Percentiles rank a stretch among this genome's conserved stretches.
Evolutionary conservation across 2,329 filamentous ascomycete genomes (phyloP).

Genomic region (Ceratocystis huliohia): DNA sequence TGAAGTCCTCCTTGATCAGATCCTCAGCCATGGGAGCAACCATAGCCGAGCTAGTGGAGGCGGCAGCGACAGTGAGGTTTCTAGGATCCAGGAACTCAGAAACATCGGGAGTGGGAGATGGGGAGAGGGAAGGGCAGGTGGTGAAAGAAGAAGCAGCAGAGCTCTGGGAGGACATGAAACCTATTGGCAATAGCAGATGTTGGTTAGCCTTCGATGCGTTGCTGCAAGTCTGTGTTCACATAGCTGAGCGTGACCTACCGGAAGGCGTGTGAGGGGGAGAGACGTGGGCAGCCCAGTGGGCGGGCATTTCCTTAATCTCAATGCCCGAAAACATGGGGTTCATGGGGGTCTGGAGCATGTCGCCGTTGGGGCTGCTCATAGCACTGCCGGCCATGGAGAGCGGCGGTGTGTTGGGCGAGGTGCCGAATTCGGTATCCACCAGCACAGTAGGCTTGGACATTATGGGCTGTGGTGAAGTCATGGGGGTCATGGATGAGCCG

Average conservation of each 20-base stretch:
- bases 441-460: constrained; percentile 62
- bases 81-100: constrained; percentile 83
- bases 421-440: constrained; percentile 49
- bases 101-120: constrained; percentile 58
- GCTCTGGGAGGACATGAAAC: constrained; percentile 20
- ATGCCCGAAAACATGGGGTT: constrained; percentile 66
- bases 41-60: constrained; percentile 36
- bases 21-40: constrained; percentile 52
- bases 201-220: not conserved
- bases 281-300: constrained; percentile 63
- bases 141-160: constrained; percentile 25
- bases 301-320: constrained; percentile 41
- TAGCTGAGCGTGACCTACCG: constrained; percentile 48
- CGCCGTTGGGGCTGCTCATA: constrained; percentile 73
- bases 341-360: constrained; percentile 69
- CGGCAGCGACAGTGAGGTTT: constrained; percentile 63
- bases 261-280: constrained; percentile 75
- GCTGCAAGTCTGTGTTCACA: not conserved
- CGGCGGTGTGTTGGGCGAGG: constrained; percentile 62
- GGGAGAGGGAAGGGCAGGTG: constrained; percentile 73
- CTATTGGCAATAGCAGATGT: not conserved
- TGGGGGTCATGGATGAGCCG: constrained; percentile 53
- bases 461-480: constrained; percentile 61
- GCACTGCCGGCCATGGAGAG: constrained; percentile 75
- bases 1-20: constrained; percentile 40